Evolutionary conservation across 2,329 filamentous ascomycete genomes (phyloP).

Genomic region (Uncinocarpus reesii): DNA sequence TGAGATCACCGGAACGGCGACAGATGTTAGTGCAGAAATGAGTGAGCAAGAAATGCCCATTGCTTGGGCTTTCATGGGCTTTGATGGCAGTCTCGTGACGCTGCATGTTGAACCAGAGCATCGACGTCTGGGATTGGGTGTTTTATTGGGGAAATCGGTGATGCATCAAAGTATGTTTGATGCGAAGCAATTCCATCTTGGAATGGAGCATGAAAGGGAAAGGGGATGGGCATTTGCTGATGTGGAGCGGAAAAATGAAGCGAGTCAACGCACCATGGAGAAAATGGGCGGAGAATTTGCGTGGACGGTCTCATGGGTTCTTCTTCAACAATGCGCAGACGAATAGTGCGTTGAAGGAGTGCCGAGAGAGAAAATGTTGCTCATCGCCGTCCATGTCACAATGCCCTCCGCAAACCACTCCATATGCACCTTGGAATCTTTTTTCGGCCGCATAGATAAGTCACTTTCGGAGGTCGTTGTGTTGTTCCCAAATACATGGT

Average conservation of each 20-base stretch:
- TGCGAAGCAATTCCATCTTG: slow-evolving; percentile 18
- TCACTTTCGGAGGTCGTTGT: too few species aligned
- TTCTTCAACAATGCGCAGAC: slow-evolving; percentile 23
- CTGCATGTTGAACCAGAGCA: slow-evolving; percentile 36
- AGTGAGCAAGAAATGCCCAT: slow-evolving; percentile 25
- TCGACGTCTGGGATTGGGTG: slow-evolving; percentile 31
- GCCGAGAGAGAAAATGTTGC: not conserved
- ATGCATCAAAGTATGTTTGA: slow-evolving; percentile 25
- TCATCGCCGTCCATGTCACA: too few species aligned
- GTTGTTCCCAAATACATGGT: too few species aligned
- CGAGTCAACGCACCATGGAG: slow-evolving; percentile 37
- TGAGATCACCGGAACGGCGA: not conserved
- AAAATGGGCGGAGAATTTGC: slow-evolving; percentile 32
- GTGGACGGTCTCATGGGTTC: slow-evolving; percentile 32
- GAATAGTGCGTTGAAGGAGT: not conserved
- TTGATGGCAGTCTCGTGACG: slow-evolving; percentile 31
- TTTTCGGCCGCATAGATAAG: too few species aligned
- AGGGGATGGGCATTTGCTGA: slow-evolving; percentile 32
- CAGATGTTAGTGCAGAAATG: not conserved
- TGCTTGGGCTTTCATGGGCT: slow-evolving; percentile 33
- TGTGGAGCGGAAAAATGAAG: slow-evolving; percentile 27
- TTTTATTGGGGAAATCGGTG: slow-evolving; percentile 25
- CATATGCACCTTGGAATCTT: too few species aligned
- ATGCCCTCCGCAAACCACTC: too few species aligned
- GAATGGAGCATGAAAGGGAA: slow-evolving; percentile 12